These are phyloP conservation scores for Hevea brasiliensis DNA, from an alignment of 345 rosid species.

Conservation along the genomic window DNA sequence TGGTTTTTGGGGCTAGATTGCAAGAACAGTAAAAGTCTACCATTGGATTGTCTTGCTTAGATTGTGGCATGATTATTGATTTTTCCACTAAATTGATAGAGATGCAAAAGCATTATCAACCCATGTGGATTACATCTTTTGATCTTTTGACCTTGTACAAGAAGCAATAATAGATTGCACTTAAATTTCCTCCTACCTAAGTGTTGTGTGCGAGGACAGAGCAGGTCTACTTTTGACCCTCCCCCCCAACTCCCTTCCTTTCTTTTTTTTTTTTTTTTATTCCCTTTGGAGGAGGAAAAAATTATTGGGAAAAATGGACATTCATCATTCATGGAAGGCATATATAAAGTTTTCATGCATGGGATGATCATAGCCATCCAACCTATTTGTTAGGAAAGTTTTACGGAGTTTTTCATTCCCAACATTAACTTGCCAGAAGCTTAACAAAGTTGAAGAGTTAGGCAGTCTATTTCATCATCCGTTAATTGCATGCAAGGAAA, in stretches of 20 bases:
- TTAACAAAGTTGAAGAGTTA: background rate
- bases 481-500: background rate
- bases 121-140: constrained; percentile 18
- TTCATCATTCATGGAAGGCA: too few species aligned
- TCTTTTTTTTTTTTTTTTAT: too few species aligned
- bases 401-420: background rate
- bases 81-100: constrained; percentile 14
- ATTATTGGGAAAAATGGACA: background rate
- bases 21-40: constrained; percentile 7
- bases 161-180: background rate
- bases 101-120: constrained; percentile 13
- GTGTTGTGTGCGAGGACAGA: too few species aligned
- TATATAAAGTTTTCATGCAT: too few species aligned
- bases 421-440: background rate
- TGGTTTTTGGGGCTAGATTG: background rate
- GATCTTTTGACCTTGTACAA: constrained; percentile 20
- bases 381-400: too few species aligned
- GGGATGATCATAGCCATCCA: too few species aligned
- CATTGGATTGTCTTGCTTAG: constrained; percentile 18
- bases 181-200: background rate
- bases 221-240: too few species aligned
- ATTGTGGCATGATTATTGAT: constrained; percentile 24
- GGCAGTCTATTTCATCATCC: background rate
- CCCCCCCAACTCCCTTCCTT: too few species aligned
- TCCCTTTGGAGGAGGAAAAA: too few species aligned